Evolutionary conservation across 345 rosid species (phyloP).

Genomic region (Gossypium thurberi): DNA sequence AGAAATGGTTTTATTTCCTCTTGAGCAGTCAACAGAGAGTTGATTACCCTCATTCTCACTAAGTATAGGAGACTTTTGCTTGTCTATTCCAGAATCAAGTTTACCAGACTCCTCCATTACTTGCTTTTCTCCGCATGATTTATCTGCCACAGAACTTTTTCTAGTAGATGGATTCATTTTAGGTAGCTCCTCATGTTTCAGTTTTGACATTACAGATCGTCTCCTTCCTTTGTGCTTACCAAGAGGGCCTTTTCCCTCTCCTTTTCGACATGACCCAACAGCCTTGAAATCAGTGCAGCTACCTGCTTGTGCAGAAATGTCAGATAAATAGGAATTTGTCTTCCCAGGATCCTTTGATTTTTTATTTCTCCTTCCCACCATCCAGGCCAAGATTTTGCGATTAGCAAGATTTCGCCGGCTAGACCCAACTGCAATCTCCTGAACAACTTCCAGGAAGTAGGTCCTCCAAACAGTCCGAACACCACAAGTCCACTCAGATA

Average conservation of each 20-base stretch:
- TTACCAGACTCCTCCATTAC: conserved; percentile 12
- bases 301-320: not conserved
- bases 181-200: not conserved
- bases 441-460: conserved; percentile 23
- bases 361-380: conserved; percentile 12
- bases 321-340: conserved; percentile 10
- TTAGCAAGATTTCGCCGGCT: conserved; percentile 17
- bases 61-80: not conserved
- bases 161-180: not conserved
- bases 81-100: conserved; percentile 10
- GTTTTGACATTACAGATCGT: conserved; percentile 1
- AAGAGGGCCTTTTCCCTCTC: not conserved
- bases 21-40: conserved; percentile 1
- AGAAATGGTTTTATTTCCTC: conserved; percentile 5
- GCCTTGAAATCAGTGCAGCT: conserved; percentile 9
- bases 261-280: conserved; percentile 10
- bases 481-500: conserved; percentile 40
- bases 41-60: conserved; percentile 4
- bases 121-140: conserved; percentile 1
- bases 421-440: conserved; percentile 19
- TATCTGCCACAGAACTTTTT: not conserved
- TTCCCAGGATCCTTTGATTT: conserved; percentile 12
- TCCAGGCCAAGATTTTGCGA: conserved; percentile 13
- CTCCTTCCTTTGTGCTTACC: not conserved
- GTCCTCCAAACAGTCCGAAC: conserved; percentile 27